Evolutionary conservation across 495 filamentous ascomycete species (phyloP).

Genomic region (Podospora pseudopauciseta): DNA sequence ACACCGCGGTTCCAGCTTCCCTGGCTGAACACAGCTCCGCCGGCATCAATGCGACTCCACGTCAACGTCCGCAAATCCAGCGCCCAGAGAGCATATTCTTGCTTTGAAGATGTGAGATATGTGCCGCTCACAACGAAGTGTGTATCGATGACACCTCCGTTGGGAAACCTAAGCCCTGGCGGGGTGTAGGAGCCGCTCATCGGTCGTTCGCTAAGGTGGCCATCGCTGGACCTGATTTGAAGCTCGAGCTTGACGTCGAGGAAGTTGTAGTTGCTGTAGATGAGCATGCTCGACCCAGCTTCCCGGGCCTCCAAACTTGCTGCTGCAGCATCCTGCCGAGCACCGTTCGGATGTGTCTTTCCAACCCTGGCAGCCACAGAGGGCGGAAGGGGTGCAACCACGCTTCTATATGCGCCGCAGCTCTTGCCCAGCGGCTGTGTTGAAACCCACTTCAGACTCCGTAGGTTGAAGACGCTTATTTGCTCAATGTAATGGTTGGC

Average conservation of each 20-base stretch:
- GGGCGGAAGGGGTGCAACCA: conserved; percentile 77
- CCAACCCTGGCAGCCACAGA: conserved; percentile 69
- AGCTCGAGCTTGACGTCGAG: conserved; percentile 93
- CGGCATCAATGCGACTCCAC: conserved; percentile 94
- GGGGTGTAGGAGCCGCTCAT: conserved; percentile 87
- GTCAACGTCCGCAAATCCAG: conserved; percentile 80
- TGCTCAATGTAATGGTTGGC: conserved; percentile 99
- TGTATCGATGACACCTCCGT: conserved; percentile 87
- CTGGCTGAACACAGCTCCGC: conserved; percentile 88
- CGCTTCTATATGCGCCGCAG: conserved; percentile 93
- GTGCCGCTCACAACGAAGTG: conserved; percentile 97
- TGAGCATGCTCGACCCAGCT: conserved; percentile 80
- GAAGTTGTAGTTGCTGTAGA: conserved; percentile 99
- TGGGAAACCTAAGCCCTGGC: conserved; percentile 89
- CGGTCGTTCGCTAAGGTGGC: conserved; percentile 76
- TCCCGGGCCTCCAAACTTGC: conserved; percentile 52
- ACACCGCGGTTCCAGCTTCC: conserved; percentile 97
- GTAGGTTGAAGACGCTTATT: conserved; percentile 94
- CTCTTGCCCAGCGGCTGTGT: conserved; percentile 79
- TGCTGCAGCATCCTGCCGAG: conserved; percentile 32
- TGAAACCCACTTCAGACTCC: conserved; percentile 93
- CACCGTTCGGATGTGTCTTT: conserved; percentile 32
- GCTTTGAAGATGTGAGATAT: conserved; percentile 93
- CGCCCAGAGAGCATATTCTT: conserved; percentile 97
- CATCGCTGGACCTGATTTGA: conserved; percentile 81